Evolutionary conservation across 768 basidiomycete species (phyloP), one percentile per base, ranked within the genome.

Genomic region (Amanita rubescens): DNA sequence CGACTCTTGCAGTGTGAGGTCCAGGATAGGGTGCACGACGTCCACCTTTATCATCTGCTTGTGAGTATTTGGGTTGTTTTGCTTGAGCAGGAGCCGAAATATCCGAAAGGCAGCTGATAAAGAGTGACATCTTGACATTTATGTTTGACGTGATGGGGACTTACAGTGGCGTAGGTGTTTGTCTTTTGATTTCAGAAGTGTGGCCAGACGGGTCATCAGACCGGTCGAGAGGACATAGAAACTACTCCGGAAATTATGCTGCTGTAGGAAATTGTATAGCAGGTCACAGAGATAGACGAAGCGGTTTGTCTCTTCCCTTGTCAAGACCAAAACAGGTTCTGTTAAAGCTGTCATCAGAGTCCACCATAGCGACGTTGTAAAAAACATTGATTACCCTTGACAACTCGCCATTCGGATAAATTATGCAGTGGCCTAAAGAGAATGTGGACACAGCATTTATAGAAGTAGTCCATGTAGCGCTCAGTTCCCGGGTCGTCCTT

Each of bases 131-230:
- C n/a, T 25, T 19, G 54, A 32, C 17, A 47, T 48, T 47, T 56
- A 34, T 41, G 15, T 3, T 35, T 27, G 48, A 51, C 19, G 41
- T 32, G 49, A 44, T 42, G 24, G 39, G 19, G 46, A 73, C 88
- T 57, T 62, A 95, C 94, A 88, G 66, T 96, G 83, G 33, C 91
- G 84, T 39, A 98, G 77, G 64, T 96, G 90, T 67, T 98, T 98
- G 65, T 96, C 93, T 63, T 82, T 83, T 47, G 82, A 79, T 56
- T 80, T 84, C 51, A 98, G 76, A 39, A 99, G 71, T 8, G 83
- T 80, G 37, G 87, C 87, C 57, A 95, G 74, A 55, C 84, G 82
- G 47, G 77, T 64, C 47, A 90, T 74, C 59, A 97, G 81, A 59
- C 83, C 82, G 37, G 84, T 83, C 1, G 92, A 85, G 60, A 96